phyloP scores from a whole-genome alignment of 176 grass and related monocot species.

The Elaeis guineensis region DNA sequence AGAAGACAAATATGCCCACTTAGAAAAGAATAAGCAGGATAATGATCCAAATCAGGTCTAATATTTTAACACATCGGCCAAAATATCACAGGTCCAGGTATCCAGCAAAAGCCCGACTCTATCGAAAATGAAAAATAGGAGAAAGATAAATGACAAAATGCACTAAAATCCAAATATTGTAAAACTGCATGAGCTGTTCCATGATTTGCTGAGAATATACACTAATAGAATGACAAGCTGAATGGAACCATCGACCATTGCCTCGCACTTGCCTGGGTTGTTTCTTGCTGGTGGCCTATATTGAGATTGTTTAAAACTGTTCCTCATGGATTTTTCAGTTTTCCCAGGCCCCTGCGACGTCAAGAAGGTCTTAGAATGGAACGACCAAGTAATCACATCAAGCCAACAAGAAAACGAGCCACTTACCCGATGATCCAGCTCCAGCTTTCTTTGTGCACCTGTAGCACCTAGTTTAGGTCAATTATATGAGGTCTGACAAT shows the following conservation, averaged over 20 bases:
- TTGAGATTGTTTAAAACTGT: conserved; percentile 37
- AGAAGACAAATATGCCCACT: conserved; percentile 2
- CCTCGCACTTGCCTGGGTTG: conserved; percentile 42
- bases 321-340: conserved; percentile 42
- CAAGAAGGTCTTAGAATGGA: background rate
- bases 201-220: too few species aligned
- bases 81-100: too few species aligned
- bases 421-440: conserved; percentile 52
- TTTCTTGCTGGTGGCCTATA: conserved; percentile 51
- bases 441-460: conserved; percentile 93
- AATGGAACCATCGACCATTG: too few species aligned
- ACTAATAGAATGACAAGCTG: too few species aligned
- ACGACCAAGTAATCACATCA: background rate
- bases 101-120: too few species aligned
- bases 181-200: too few species aligned
- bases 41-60: too few species aligned
- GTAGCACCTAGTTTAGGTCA: conserved; percentile 10
- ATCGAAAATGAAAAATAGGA: too few species aligned
- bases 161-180: too few species aligned
- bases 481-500: conserved; percentile 4
- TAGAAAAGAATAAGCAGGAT: background rate
- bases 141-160: too few species aligned
- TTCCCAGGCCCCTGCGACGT: conserved; percentile 35
- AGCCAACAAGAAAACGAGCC: background rate
- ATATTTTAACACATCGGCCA: too few species aligned